These are phyloP conservation scores for Tetrahymena thermophila DNA, from an alignment of 73 alveolate genomes.

Conservation along the genomic window DNA sequence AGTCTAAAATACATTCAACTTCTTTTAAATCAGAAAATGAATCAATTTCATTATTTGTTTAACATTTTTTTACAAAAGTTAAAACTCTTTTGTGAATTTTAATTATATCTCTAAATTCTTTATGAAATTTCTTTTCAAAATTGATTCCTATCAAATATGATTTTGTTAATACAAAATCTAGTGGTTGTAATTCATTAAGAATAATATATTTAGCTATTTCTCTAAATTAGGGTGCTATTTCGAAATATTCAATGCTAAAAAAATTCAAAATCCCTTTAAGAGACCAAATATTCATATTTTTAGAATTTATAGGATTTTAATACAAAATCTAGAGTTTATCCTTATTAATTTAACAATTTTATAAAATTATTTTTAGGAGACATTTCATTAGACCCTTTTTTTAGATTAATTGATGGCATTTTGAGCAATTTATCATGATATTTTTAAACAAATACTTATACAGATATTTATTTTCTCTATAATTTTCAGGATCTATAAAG, in stretches of 20 bases:
- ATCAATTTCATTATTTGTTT: no score
- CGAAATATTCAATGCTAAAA: not conserved
- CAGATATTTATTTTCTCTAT: not conserved
- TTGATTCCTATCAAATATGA: not conserved
- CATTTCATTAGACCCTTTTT: not conserved
- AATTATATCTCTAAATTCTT: not conserved
- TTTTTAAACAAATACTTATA: not conserved
- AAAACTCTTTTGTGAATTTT: not conserved
- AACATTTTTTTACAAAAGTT: not conserved
- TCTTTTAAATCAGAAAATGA: not conserved
- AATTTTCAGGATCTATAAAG: not conserved
- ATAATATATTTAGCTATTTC: not conserved
- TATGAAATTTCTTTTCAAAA: not conserved
- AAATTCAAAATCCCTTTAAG: not conserved
- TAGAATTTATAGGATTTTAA: not conserved
- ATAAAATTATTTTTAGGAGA: not conserved
- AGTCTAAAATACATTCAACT: not conserved
- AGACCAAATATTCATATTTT: not conserved
- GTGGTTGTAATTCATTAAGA: not conserved
- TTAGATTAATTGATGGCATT: not conserved
- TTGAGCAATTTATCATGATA: not conserved
- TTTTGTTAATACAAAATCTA: not conserved
- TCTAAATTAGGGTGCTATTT: not conserved
- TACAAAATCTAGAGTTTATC: not conserved
- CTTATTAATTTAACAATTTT: no score